Percentiles rank a stretch among this genome's conserved stretches.
These are phyloP conservation scores for Fusarium sp. DNA, from an alignment of 2,329 filamentous ascomycete genomes.

Conservation along the genomic window DNA sequence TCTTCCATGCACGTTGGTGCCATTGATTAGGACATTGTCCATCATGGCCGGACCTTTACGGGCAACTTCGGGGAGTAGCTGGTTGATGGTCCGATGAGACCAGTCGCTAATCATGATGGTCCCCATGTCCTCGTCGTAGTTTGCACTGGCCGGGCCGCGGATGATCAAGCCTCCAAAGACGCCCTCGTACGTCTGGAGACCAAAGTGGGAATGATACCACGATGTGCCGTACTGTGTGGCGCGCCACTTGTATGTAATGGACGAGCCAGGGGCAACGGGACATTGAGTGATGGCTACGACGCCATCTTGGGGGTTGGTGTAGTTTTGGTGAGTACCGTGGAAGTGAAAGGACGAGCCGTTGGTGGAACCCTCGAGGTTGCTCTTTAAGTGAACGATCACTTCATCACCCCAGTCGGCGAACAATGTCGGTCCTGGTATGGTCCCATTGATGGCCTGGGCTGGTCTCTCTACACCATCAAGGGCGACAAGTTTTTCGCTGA, in stretches of 20 bases:
- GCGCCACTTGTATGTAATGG: constrained; percentile 67
- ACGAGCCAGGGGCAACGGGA: constrained; percentile 61
- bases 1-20: constrained; percentile 50
- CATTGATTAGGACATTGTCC: constrained; percentile 60
- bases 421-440: constrained; percentile 67
- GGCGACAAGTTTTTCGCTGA: constrained; percentile 52
- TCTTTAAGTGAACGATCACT: constrained; percentile 64
- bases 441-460: constrained; percentile 64
- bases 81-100: constrained; percentile 58
- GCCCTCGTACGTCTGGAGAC: constrained; percentile 62
- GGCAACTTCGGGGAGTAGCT: constrained; percentile 43
- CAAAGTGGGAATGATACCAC: constrained; percentile 73
- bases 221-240: constrained; percentile 65
- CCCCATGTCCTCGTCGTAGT: constrained; percentile 74
- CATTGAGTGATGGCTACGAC: constrained; percentile 63
- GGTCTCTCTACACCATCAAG: constrained; percentile 59
- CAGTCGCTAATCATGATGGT: constrained; percentile 69
- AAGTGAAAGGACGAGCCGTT: constrained; percentile 73
- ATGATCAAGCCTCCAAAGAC: constrained; percentile 70
- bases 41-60: constrained; percentile 40
- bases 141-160: constrained; percentile 66
- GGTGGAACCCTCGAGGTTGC: constrained; percentile 50
- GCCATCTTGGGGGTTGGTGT: constrained; percentile 66
- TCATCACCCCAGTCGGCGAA: constrained; percentile 62
- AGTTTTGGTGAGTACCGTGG: constrained; percentile 69